Evolutionary conservation across 2,329 filamentous ascomycete species (phyloP).

Genomic region (Emmonsia crescens): DNA sequence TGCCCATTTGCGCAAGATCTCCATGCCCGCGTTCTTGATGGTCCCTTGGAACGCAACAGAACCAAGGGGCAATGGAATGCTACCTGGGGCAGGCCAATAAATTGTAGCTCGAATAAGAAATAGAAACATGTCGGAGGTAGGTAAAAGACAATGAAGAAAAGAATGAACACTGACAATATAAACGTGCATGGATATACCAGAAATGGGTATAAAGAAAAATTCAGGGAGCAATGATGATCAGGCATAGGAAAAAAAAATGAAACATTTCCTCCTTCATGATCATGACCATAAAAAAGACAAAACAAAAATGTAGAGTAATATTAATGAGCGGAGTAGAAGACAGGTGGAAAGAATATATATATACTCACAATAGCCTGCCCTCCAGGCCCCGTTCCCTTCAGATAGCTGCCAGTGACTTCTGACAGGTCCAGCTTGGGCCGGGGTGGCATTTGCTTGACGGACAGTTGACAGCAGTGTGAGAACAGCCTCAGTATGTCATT

Average conservation of each 20-base stretch:
- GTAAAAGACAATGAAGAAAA: neutral
- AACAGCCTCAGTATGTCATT: slow-evolving; percentile 13
- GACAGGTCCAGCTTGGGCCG: slow-evolving; percentile 63
- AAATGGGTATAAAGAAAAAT: neutral
- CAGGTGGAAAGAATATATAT: neutral
- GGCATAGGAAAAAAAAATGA: neutral
- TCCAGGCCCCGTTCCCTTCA: slow-evolving; percentile 85
- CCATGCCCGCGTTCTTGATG: neutral
- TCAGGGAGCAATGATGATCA: neutral
- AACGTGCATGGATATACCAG: neutral
- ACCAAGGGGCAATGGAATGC: neutral
- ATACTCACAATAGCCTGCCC: slow-evolving; percentile 78
- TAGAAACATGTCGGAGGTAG: too few species aligned
- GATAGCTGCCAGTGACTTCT: slow-evolving; percentile 73
- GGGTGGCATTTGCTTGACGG: slow-evolving; percentile 58
- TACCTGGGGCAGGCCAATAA: neutral
- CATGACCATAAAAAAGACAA: neutral
- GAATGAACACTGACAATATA: neutral
- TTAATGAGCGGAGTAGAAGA: neutral
- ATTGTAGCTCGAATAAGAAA: neutral
- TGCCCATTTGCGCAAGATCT: neutral
- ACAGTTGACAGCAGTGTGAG: slow-evolving; percentile 14
- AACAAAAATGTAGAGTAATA: neutral
- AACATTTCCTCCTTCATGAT: neutral
- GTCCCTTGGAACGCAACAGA: neutral